Conservation (phyloP, 306 rosid genomes). For the cucumber (Cucumis sativus) region Cucumber_9930_V3 NC_026658.2:4507001-4507500, state of each 20-base stretch:
- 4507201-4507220: background rate
- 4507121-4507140: constrained; percentile 11
- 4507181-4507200: background rate
- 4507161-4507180: background rate
- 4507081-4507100: constrained; percentile 99
- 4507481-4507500: background rate
- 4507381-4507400: background rate
- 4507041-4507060: constrained; percentile 99
- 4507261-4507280: background rate
- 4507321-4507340: background rate
- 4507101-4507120: constrained; percentile 97
- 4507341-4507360: background rate
- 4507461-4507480: background rate
- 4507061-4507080: constrained; percentile 96
- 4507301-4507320: background rate
- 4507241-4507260: background rate
- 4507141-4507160: background rate
- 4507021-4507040: constrained; percentile 99
- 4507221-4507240: background rate
- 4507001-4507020: constrained; percentile 99
- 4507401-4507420: background rate
- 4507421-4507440: background rate
- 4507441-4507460: background rate
- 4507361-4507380: background rate
- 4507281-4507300: background rate